Evolutionary conservation across 768 basidiomycete genomes (phyloP).

Genomic region (Leccinum disarticulatum): DNA sequence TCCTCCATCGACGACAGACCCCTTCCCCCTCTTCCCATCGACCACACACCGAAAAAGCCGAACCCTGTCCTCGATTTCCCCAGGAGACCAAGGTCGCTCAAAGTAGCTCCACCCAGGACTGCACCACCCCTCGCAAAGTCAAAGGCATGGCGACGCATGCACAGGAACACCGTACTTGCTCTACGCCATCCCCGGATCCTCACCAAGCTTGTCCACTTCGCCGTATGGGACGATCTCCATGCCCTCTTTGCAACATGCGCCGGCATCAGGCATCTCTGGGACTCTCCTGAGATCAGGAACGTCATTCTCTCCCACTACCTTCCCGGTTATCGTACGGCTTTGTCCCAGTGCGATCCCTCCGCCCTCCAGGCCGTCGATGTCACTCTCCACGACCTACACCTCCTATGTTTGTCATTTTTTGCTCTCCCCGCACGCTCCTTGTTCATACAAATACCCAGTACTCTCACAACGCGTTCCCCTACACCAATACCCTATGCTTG

Average conservation of each 20-base stretch:
- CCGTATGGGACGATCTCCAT: constrained; percentile 42
- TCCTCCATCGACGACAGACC: constrained; percentile 19
- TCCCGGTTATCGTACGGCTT: constrained; percentile 51
- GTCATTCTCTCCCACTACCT: constrained; percentile 50
- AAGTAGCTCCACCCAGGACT: constrained; percentile 2
- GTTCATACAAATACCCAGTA: constrained; percentile 40
- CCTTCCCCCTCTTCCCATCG: constrained; percentile 20
- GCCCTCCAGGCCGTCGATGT: constrained; percentile 49
- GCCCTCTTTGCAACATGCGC: constrained; percentile 38
- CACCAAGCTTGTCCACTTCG: constrained; percentile 28
- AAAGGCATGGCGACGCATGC: constrained; percentile 31
- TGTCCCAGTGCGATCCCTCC: constrained; percentile 41
- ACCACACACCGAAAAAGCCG: background rate
- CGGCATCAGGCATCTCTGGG: constrained; percentile 35
- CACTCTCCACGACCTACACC: constrained; percentile 57
- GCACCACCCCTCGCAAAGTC: constrained; percentile 11
- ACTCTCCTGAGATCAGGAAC: constrained; percentile 34
- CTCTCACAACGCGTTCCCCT: constrained; percentile 63
- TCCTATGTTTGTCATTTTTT: constrained; percentile 55
- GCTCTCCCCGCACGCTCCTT: constrained; percentile 7
- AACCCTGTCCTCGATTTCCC: background rate
- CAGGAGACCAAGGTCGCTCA: background rate
- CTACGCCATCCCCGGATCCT: constrained; percentile 39
- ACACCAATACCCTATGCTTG: constrained; percentile 70
- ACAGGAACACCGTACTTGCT: constrained; percentile 22